These are phyloP conservation scores for Curvularia sp. DNA, from an alignment of 2,329 filamentous ascomycete genomes.

Conservation along the genomic window DNA sequence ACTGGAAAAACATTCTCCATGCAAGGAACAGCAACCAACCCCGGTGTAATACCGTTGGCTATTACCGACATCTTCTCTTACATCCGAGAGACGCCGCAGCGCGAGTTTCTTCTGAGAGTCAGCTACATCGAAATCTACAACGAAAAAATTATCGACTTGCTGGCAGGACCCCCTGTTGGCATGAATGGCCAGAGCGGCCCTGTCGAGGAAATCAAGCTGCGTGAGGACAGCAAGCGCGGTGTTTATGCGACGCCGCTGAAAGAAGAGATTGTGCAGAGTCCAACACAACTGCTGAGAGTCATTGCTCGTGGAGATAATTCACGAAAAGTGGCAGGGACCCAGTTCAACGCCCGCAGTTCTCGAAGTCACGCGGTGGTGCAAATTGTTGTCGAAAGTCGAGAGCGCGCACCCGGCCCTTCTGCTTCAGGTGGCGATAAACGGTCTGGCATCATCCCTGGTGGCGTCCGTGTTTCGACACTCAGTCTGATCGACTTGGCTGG, in stretches of 20 bases:
- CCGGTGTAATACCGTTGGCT: conserved; percentile 93
- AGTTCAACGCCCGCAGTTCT: conserved; percentile 96
- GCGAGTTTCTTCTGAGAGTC: conserved; percentile 92
- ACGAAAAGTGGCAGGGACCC: conserved; percentile 87
- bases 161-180: conserved; percentile 74
- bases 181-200: conserved; percentile 55
- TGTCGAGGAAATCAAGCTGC: conserved; percentile 94
- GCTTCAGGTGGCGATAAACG: conserved; percentile 52
- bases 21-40: conserved; percentile 95
- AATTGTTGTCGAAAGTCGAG: conserved; percentile 96
- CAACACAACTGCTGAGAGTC: conserved; percentile 90
- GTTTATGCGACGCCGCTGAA: conserved; percentile 96
- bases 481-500: conserved; percentile 96
- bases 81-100: conserved; percentile 92
- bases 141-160: conserved; percentile 91
- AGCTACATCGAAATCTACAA: conserved; percentile 99
- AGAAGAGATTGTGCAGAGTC: conserved; percentile 98
- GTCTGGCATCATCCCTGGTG: conserved; percentile 67
- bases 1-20: conserved; percentile 99
- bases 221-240: conserved; percentile 93
- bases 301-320: conserved; percentile 94
- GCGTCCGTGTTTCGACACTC: conserved; percentile 91
- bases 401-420: conserved; percentile 69
- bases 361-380: conserved; percentile 98
- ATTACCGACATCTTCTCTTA: conserved; percentile 99